Conservation (phyloP, 441 rosid species). For the Capsella rubella region DNA sequence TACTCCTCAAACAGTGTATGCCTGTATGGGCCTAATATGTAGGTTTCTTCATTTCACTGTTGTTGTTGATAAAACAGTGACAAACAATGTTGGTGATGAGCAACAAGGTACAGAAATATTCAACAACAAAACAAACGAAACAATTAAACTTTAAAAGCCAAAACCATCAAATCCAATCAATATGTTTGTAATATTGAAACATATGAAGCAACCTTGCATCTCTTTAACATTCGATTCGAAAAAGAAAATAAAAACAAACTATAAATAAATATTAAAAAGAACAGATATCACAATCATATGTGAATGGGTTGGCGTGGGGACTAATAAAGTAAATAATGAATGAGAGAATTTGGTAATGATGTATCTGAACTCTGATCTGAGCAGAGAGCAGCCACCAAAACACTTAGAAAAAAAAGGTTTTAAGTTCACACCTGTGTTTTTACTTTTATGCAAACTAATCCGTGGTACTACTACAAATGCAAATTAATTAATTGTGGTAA, state of each 20-base stretch:
- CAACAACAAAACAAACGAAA: not conserved
- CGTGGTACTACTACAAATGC: constrained; percentile 34
- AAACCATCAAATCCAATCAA: constrained; percentile 15
- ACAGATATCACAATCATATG: constrained; percentile 9
- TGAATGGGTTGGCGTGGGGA: constrained; percentile 1
- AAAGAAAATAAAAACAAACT: not conserved
- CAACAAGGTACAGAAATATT: no score
- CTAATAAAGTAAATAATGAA: not conserved
- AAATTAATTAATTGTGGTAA: constrained; percentile 1
- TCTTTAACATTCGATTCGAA: not conserved
- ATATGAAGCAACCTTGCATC: not conserved
- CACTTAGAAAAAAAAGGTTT: constrained; percentile 18
- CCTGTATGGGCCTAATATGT: not conserved
- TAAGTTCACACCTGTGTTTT: constrained; percentile 43
- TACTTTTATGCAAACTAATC: constrained; percentile 31
- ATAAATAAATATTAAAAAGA: not conserved
- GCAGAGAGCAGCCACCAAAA: constrained; percentile 41
- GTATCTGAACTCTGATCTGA: constrained; percentile 29
- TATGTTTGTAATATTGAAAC: constrained; percentile 8
- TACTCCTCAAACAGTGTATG: not conserved
- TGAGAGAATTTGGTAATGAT: constrained; percentile 1
- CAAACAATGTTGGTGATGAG: not conserved
- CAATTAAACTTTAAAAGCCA: not conserved
- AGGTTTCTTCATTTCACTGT: not conserved
- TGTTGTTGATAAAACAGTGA: not conserved